Conservation (phyloP, 1,139 yeast genomes). For the Kodamaea sp. region DNA sequence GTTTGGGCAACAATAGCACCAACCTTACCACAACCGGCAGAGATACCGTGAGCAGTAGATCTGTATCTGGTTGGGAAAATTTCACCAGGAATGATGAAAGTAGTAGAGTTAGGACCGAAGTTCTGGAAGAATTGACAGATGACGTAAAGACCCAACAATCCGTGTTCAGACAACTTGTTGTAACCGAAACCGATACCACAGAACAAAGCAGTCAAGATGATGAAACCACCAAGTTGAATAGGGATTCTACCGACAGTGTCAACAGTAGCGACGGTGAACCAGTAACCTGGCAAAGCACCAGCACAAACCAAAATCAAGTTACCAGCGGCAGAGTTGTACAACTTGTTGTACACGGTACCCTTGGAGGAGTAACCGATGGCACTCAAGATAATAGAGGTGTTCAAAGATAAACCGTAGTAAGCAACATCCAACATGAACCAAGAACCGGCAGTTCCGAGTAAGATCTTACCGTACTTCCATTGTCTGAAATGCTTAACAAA, state of each 20-base stretch:
- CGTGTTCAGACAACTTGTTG: constrained; percentile 62
- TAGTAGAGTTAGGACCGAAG: constrained; percentile 94
- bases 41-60: constrained; percentile 97
- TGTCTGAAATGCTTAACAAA: constrained; percentile 73
- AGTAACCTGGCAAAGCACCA: constrained; percentile 90
- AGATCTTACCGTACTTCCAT: constrained; percentile 85
- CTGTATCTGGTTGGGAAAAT: constrained; percentile 96
- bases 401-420: constrained; percentile 84
- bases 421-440: constrained; percentile 98
- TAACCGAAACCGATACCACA: constrained; percentile 79
- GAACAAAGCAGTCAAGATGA: constrained; percentile 65
- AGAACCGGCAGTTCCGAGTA: constrained; percentile 92
- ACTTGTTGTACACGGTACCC: constrained; percentile 58
- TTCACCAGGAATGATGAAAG: constrained; percentile 96
- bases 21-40: constrained; percentile 93
- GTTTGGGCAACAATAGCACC: constrained; percentile 98
- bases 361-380: constrained; percentile 71
- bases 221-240: constrained; percentile 73
- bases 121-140: constrained; percentile 83
- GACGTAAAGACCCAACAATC: constrained; percentile 72
- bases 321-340: constrained; percentile 82
- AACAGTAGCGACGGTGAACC: constrained; percentile 75
- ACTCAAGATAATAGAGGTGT: constrained; percentile 76
- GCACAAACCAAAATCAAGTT: constrained; percentile 88
- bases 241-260: constrained; percentile 83